A percentile compares a stretch with the other conserved stretches of the same genome.
These are phyloP conservation scores for Melanogaster broomeanus DNA, from an alignment of 768 basidiomycete genomes.

Conservation along the genomic window DNA sequence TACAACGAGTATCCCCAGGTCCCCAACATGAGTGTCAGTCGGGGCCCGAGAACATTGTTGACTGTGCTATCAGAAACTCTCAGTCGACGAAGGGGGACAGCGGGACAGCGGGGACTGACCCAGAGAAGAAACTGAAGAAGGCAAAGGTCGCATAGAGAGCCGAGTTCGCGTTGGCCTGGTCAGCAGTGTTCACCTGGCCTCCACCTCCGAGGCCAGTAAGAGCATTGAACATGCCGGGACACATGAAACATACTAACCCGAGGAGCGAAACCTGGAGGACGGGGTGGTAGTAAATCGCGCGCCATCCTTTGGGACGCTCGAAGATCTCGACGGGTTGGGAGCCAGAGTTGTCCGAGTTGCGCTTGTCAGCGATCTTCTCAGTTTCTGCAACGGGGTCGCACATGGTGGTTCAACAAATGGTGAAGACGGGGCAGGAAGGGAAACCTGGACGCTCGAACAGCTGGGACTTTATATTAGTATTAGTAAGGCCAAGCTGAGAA, in stretches of 20 bases:
- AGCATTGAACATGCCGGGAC: slow-evolving; percentile 74
- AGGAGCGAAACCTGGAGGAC: slow-evolving; percentile 47
- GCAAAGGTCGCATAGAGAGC: slow-evolving; percentile 68
- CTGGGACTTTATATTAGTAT: too few relatives aligned
- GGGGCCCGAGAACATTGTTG: slow-evolving; percentile 68
- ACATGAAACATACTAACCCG: slow-evolving; percentile 65
- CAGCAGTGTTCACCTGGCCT: slow-evolving; percentile 66
- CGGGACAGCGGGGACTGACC: slow-evolving; percentile 45
- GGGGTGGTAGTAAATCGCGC: slow-evolving; percentile 58
- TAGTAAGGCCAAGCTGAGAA: too few relatives aligned
- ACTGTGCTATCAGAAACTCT: slow-evolving; percentile 49
- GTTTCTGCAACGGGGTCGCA: slow-evolving; percentile 14
- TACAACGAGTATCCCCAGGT: slow-evolving; percentile 54
- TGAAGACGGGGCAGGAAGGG: too few relatives aligned
- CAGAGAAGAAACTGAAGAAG: slow-evolving; percentile 65
- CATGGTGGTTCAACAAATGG: too few relatives aligned
- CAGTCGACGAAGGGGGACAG: neutral
- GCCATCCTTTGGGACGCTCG: slow-evolving; percentile 52
- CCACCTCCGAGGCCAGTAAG: slow-evolving; percentile 80
- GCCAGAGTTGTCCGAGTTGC: slow-evolving; percentile 21
- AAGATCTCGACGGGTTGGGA: slow-evolving; percentile 30
- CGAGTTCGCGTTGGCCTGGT: slow-evolving; percentile 67
- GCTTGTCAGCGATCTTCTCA: slow-evolving; percentile 18
- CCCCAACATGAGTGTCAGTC: slow-evolving; percentile 50
- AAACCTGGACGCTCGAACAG: too few relatives aligned